Base-by-base conservation (phyloP, 2,329 filamentous ascomycete genomes). In the Phialophora verrucosa region DNA sequence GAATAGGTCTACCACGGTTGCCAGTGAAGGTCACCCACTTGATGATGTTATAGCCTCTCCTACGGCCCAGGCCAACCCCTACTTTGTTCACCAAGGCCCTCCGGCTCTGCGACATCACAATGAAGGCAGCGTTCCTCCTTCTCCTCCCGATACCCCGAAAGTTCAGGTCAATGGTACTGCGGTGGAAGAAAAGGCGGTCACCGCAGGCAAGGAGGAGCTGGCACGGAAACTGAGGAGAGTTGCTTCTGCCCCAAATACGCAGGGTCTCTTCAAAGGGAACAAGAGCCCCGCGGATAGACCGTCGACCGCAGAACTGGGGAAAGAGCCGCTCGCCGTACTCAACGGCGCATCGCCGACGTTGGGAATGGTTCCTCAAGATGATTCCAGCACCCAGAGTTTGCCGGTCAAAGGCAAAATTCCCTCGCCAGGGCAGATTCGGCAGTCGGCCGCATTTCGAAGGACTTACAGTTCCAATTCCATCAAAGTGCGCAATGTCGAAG, bases 401-500 rank as follows among this genome's bases (percentile, higher is more conserved):
- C 70, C 74, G 17, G 59, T 70, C 20, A 70, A 74, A 4, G 84
- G 87, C 59, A 85, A 93, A 66, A 84, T 92, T 42, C 85, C 88
- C 3, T 85, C 87, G 1, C 88, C 90, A 4, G 87, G 86, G 60
- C 87, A 88, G 73, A 87, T 89, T 70, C 85, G 85, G 64, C 84
- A 86, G 71, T 80, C 87, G 20, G 84, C 92, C 57, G 88, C 92
- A 23, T 99, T 97, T 81, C 86, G 95, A 75, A 87, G 95, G 77
- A 99, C 95, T 2, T 99, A 99, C 79, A 98, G 95, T 80, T 97
- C 94, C 72, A 99, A 98, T 79, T 98, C 95, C 49, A 99, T 99
- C 84, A 99, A 99, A 81, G 92, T 98, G 72, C 88, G 95, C 74
- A 93, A 97, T 77, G 95, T 99, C 56, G 95, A 99, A 80, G 95